Percentiles rank a stretch among this genome's conserved stretches.
These are phyloP conservation scores for Phytophthora pseudosyringae DNA, from an alignment of 352 stramenopile genomes.

Conservation along the genomic window DNA sequence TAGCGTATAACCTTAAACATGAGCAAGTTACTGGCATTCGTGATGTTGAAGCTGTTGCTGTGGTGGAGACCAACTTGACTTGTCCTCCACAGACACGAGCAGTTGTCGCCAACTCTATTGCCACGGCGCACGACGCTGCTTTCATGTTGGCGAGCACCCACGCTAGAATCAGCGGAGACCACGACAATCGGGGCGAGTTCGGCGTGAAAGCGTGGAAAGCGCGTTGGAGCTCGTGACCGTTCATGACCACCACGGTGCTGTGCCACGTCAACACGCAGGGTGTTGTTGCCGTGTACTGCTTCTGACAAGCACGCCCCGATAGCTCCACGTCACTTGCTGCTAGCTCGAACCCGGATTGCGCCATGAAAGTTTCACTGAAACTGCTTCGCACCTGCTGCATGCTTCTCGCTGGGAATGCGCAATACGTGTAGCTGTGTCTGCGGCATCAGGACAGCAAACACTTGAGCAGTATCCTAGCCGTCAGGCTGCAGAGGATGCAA, in stretches of 20 bases:
- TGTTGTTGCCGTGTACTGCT: neutral
- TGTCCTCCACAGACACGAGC: too few species aligned
- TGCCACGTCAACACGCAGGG: neutral
- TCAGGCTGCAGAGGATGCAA: neutral
- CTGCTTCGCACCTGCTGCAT: neutral
- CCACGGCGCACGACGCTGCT: too few species aligned
- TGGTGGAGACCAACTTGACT: too few species aligned
- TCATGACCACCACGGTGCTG: neutral
- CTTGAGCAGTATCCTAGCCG: neutral
- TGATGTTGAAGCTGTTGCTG: neutral
- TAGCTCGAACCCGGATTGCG: too few species aligned
- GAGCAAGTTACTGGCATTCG: conserved; percentile 1
- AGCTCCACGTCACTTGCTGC: too few species aligned
- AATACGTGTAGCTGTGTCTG: neutral
- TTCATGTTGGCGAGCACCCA: too few species aligned
- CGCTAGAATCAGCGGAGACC: too few species aligned
- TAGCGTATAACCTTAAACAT: conserved; percentile 23
- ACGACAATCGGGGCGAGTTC: too few species aligned
- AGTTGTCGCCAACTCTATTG: too few species aligned
- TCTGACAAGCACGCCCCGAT: too few species aligned
- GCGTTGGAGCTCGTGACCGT: neutral
- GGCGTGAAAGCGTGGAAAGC: neutral
- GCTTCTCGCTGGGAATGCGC: neutral
- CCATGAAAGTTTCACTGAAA: neutral
- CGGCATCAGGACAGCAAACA: neutral